Conservation (phyloP, 1,284 basidiomycete genomes). For the Thelephora terrestris region DNA sequence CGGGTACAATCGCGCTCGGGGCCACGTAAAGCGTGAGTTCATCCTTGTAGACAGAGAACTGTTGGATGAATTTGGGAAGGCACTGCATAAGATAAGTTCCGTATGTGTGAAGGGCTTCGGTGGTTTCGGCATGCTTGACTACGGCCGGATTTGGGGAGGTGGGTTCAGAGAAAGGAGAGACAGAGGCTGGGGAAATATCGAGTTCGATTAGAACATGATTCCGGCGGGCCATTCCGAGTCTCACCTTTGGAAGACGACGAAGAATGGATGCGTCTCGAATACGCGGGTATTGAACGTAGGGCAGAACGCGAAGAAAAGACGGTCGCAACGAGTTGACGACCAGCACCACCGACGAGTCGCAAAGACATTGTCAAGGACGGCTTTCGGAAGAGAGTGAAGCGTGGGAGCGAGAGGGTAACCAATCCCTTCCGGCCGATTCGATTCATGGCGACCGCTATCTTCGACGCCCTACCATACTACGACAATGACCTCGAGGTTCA, state of each 20-base stretch:
- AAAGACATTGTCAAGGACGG: conserved; percentile 36
- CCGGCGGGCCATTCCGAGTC: conserved; percentile 5
- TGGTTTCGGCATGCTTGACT: conserved; percentile 56
- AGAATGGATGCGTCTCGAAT: conserved; percentile 28
- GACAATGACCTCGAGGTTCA: conserved; percentile 84
- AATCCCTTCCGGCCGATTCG: conserved; percentile 1
- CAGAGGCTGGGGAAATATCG: conserved; percentile 36
- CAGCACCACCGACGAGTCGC: conserved; percentile 34
- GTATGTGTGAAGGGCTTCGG: conserved; percentile 76
- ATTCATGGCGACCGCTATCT: conserved; percentile 17
- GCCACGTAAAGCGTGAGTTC: conserved; percentile 88
- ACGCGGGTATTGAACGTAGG: conserved; percentile 2
- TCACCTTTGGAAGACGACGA: conserved; percentile 42
- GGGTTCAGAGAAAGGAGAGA: conserved; percentile 76
- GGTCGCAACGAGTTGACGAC: conserved; percentile 26
- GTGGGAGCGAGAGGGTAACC: too few relatives aligned
- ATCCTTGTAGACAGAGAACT: conserved; percentile 97
- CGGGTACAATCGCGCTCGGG: conserved; percentile 77
- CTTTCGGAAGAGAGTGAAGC: conserved; percentile 9
- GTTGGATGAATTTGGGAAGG: conserved; percentile 91
- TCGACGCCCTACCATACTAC: conserved; percentile 91
- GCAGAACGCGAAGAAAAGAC: conserved; percentile 15
- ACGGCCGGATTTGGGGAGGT: conserved; percentile 80
- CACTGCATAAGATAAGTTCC: conserved; percentile 87
- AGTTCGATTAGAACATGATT: neutral